These are phyloP conservation scores for Ophiostoma novo-ulmi DNA, from an alignment of 2,329 filamentous ascomycete species.

Conservation along the genomic window DNA sequence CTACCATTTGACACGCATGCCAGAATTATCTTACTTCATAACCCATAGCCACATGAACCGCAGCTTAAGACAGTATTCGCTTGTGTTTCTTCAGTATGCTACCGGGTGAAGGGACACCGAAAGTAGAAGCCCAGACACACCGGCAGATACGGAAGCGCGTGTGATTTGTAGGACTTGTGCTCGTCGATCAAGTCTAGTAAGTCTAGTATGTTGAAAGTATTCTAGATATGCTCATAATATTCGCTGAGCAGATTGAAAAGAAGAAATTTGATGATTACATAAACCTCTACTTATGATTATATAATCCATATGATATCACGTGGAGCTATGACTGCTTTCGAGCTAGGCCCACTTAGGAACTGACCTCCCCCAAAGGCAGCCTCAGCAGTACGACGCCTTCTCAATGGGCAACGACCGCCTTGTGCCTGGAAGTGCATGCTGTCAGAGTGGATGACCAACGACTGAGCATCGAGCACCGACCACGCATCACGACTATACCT, in stretches of 20 bases:
- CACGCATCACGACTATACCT: background rate
- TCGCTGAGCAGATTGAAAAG: background rate
- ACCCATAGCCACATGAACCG: too few relatives aligned
- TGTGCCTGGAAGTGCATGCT: slow-evolving; percentile 12
- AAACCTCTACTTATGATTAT: background rate
- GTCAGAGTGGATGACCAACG: slow-evolving; percentile 11
- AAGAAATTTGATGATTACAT: background rate
- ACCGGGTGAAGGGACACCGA: slow-evolving; percentile 22
- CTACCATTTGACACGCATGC: background rate
- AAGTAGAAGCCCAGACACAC: slow-evolving; percentile 2
- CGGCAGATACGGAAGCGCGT: slow-evolving; percentile 20
- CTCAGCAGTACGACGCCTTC: slow-evolving; percentile 27
- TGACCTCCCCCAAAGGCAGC: slow-evolving; percentile 28
- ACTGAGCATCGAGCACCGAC: background rate
- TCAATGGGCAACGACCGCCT: slow-evolving; percentile 19
- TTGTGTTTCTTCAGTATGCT: background rate
- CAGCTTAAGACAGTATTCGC: too few relatives aligned
- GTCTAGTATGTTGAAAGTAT: background rate
- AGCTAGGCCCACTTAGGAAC: slow-evolving; percentile 26
- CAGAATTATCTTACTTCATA: too few relatives aligned
- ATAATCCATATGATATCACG: background rate
- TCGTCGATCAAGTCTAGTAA: background rate
- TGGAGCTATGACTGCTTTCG: background rate
- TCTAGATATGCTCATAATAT: background rate
- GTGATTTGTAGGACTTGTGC: slow-evolving; percentile 12